A percentile compares a stretch with the other conserved stretches of the same genome.
Conservation (phyloP, 106 monocot species). For the Alisma plantagoaquatica region DNA sequence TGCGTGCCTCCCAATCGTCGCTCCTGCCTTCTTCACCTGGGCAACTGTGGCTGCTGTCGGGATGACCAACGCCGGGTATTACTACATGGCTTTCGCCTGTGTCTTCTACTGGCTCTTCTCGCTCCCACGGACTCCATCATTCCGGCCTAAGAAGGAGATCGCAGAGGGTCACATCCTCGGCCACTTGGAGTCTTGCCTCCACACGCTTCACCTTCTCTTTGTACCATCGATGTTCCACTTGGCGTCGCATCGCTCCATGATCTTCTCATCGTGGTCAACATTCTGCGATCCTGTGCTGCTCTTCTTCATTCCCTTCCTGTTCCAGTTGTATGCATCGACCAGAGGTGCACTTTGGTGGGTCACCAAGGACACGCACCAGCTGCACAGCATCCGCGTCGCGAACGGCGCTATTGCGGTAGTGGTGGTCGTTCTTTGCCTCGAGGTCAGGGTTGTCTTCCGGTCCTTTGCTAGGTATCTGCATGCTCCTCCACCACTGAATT, state of each 20-base stretch:
- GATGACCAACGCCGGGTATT: slow-evolving; percentile 56
- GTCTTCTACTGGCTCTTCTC: slow-evolving; percentile 88
- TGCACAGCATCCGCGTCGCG: slow-evolving; percentile 50
- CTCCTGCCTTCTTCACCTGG: slow-evolving; percentile 72
- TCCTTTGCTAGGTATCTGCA: slow-evolving; percentile 88
- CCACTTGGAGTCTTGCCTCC: slow-evolving; percentile 70
- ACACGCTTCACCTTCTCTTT: slow-evolving; percentile 76
- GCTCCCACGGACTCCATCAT: slow-evolving; percentile 52
- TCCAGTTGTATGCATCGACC: slow-evolving; percentile 83
- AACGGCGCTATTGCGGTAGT: slow-evolving; percentile 89
- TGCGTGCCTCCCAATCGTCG: slow-evolving; percentile 61
- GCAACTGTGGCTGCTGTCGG: slow-evolving; percentile 71
- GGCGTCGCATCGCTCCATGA: slow-evolving; percentile 54
- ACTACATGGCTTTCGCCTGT: slow-evolving; percentile 51
- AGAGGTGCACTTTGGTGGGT: slow-evolving; percentile 96
- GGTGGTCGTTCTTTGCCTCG: slow-evolving; percentile 67
- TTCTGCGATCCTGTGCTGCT: slow-evolving; percentile 69
- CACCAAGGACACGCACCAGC: slow-evolving; percentile 40
- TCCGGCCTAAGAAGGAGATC: slow-evolving; percentile 37
- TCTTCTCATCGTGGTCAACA: slow-evolving; percentile 47
- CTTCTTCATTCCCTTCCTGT: slow-evolving; percentile 84
- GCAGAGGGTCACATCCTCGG: slow-evolving; percentile 55
- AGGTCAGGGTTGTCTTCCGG: slow-evolving; percentile 91
- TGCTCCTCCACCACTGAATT: slow-evolving; percentile 82
- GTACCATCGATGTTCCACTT: slow-evolving; percentile 51